Base-by-base conservation (phyloP, 106 monocot species). In the Allium sativum region DNA sequence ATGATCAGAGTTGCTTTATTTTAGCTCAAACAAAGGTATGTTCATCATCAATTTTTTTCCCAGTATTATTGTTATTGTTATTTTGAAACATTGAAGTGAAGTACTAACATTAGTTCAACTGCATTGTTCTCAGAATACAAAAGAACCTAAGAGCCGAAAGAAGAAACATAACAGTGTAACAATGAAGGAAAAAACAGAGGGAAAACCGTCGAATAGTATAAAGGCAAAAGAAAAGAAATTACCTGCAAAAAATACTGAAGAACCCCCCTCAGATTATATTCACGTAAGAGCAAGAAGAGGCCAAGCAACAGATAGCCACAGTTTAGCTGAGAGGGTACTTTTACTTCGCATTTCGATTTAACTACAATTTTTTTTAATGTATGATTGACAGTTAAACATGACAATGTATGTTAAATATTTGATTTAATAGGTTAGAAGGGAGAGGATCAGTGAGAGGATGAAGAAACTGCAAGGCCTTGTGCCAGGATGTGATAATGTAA, bases 371-470 rank as follows among this genome's bases (percentile, higher is more conserved):
- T 21, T 11, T 20, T 21, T 56, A 22, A 9, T 56, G 18, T 10
- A 12, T 7, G 3, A 12, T 5, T 6, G 14, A 1, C 12, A 59
- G 2, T 13, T 43, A 16, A 8, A 8, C 59, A 42, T 59, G 15
- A 8, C 15, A 12, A 58, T 0, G 31, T 4, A 41, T 40, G 10
- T 40, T 12, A 12, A 15, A 9, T 6, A 42, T 5, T 40, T 42
- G 14, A 8, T 41, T 14, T 42, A 42, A 42, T 42, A 69, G 69
- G 69, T 69, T 6, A 69, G 69, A 59, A 69, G 69, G 48, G 69
- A 69, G 50, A 59, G 48, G 59, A 69, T 69, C 11, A 69, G 69
- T 50, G 69, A 69, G 48, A 69, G 69, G 69, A 69, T 69, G 68
- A 68, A 68, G 21, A 45, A 57, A 6, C 14, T 68, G 57, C 68